Conservation (phyloP, 1,139 yeast species). For the Hemisphaericaspora xylofermentans region DNA sequence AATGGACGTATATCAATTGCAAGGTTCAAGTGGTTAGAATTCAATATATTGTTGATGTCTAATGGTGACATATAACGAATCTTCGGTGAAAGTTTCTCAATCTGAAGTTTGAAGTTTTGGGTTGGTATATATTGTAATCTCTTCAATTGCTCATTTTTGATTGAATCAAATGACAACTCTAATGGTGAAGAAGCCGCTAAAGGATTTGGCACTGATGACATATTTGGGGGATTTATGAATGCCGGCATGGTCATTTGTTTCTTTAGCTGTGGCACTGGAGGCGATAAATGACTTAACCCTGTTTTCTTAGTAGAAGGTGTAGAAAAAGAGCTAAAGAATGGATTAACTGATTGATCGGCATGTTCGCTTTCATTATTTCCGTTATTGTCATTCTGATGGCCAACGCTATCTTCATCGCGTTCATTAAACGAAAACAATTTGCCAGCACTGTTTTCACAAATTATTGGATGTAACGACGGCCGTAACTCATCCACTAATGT, state of each 20-base stretch:
- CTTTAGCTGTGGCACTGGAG: slow-evolving; percentile 11
- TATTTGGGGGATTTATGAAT: slow-evolving; percentile 1
- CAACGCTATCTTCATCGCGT: slow-evolving; percentile 11
- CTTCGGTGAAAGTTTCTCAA: slow-evolving; percentile 14
- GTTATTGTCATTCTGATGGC: not conserved
- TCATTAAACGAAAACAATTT: slow-evolving; percentile 16
- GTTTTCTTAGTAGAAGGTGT: not conserved
- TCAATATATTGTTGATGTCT: slow-evolving; percentile 4
- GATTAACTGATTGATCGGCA: slow-evolving; percentile 9
- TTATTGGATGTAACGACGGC: slow-evolving; percentile 7
- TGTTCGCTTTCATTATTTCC: slow-evolving; percentile 1
- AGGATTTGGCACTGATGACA: not conserved
- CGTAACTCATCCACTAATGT: slow-evolving; percentile 26
- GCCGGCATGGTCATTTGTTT: slow-evolving; percentile 17
- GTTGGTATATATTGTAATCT: slow-evolving; percentile 14
- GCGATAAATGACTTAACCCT: slow-evolving; percentile 1
- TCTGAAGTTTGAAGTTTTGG: slow-evolving; percentile 13
- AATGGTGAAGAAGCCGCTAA: slow-evolving; percentile 3
- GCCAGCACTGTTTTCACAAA: slow-evolving; percentile 5
- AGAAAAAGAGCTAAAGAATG: slow-evolving; percentile 2
- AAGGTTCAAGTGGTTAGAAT: slow-evolving; percentile 24
- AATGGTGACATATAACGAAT: slow-evolving; percentile 6
- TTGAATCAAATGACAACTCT: slow-evolving; percentile 9
- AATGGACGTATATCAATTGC: slow-evolving; percentile 72
- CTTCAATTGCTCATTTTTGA: slow-evolving; percentile 15